A percentile compares a stretch with the other conserved stretches of the same genome.
These are phyloP conservation scores for Hypoxylon sp. DNA, from an alignment of 2,329 filamentous ascomycete genomes.

Conservation along the genomic window DNA sequence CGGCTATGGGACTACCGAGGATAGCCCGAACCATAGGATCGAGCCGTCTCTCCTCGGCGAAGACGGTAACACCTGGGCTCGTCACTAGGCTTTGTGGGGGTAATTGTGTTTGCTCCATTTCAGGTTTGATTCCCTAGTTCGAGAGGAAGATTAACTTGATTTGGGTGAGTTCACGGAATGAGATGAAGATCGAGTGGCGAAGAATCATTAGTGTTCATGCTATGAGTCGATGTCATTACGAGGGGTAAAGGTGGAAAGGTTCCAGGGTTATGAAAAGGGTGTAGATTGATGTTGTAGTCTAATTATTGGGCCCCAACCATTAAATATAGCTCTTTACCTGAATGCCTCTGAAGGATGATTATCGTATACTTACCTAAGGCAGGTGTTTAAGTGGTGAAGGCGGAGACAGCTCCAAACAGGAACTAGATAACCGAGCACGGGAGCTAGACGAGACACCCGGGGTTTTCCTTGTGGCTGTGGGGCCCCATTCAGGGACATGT, in stretches of 20 bases:
- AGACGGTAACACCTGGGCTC: slow-evolving; percentile 42
- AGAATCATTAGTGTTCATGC: background rate
- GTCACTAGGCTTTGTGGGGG: background rate
- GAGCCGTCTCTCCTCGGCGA: slow-evolving; percentile 47
- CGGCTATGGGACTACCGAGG: slow-evolving; percentile 29
- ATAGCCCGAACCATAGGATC: slow-evolving; percentile 37
- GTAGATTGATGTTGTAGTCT: slow-evolving; percentile 5
- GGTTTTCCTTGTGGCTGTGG: slow-evolving; percentile 3
- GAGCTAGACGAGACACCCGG: slow-evolving; percentile 11
- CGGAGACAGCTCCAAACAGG: slow-evolving; percentile 9
- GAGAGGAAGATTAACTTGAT: background rate
- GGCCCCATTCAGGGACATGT: slow-evolving; percentile 6
- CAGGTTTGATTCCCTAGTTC: too few species aligned
- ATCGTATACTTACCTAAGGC: background rate
- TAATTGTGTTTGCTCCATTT: background rate
- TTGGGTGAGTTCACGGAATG: background rate
- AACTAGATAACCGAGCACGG: background rate
- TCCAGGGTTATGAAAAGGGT: background rate
- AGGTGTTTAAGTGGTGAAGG: background rate
- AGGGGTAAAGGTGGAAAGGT: background rate
- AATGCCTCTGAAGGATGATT: background rate
- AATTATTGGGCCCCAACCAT: background rate
- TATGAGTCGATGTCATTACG: background rate
- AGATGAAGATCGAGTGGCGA: background rate
- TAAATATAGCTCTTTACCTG: background rate